Percentiles rank a stretch among this genome's conserved stretches.
These are phyloP conservation scores for Penstemon davidsonii DNA, from an alignment of 257 asterid genomes.

Conservation along the genomic window DNA sequence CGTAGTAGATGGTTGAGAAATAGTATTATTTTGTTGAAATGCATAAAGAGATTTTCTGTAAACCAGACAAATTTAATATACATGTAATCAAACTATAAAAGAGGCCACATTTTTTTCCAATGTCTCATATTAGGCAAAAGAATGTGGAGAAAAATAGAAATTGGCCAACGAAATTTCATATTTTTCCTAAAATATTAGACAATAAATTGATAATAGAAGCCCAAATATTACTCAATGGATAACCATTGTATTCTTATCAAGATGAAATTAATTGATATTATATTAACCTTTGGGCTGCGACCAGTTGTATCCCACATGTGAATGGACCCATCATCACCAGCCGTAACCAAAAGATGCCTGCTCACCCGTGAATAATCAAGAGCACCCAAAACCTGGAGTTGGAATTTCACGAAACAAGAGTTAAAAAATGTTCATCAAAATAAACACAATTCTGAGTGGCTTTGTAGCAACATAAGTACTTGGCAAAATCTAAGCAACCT, in stretches of 20 bases:
- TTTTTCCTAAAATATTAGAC: neutral
- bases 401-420: constrained; percentile 37
- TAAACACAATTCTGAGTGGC: constrained; percentile 21
- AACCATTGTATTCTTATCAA: constrained; percentile 23
- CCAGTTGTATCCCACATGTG: constrained; percentile 98
- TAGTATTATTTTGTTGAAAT: constrained; percentile 11
- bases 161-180: neutral
- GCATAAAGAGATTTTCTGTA: neutral
- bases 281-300: constrained; percentile 86
- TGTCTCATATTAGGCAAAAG: constrained; percentile 12
- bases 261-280: constrained; percentile 16
- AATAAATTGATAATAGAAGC: neutral
- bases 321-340: constrained; percentile 98
- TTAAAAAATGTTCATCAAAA: constrained; percentile 19
- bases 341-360: constrained; percentile 93
- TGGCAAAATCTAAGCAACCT: constrained; percentile 52
- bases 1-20: neutral
- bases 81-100: neutral
- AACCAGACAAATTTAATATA: constrained; percentile 2
- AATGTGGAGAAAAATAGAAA: constrained; percentile 14
- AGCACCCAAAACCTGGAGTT: constrained; percentile 82
- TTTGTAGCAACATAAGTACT: constrained; percentile 19
- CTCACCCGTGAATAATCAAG: constrained; percentile 95
- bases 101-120: neutral
- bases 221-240: constrained; percentile 3